Evolutionary conservation across 2,329 filamentous ascomycete genomes (phyloP).

Genomic region (Mycosphaerella sp.): DNA sequence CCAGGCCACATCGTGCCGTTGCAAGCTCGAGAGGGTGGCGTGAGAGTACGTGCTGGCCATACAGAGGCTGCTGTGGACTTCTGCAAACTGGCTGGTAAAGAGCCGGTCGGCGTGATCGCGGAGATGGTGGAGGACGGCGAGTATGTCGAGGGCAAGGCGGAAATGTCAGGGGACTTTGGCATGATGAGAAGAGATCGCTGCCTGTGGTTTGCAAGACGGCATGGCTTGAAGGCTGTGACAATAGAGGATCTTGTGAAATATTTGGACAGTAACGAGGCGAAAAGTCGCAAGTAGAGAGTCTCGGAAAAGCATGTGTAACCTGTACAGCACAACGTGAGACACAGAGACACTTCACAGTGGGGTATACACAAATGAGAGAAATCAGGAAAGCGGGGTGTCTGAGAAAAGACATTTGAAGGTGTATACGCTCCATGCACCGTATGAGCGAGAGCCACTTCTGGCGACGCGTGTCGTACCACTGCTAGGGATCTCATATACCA

Average conservation of each 20-base stretch:
- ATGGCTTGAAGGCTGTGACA: conserved; percentile 88
- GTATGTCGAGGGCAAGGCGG: conserved; percentile 60
- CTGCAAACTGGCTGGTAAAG: conserved; percentile 75
- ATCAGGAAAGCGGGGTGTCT: no score
- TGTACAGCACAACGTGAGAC: conserved; percentile 6
- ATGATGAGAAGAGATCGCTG: conserved; percentile 92
- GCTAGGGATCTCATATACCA: no score
- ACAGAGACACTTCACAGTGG: neutral
- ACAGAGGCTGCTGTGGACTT: conserved; percentile 93
- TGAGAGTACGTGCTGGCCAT: conserved; percentile 73
- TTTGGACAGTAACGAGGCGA: conserved; percentile 49
- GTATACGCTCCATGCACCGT: no score
- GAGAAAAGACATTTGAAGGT: no score
- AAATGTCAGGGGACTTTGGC: conserved; percentile 58
- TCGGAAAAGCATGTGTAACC: neutral
- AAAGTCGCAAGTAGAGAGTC: conserved; percentile 11
- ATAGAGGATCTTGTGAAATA: conserved; percentile 84
- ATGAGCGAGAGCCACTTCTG: no score
- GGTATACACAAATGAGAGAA: neutral
- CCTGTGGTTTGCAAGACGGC: conserved; percentile 77
- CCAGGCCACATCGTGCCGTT: conserved; percentile 90
- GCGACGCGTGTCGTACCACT: no score
- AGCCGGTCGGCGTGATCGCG: conserved; percentile 73
- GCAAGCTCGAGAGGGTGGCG: conserved; percentile 70
- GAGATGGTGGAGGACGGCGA: conserved; percentile 86